Evolutionary conservation across 2,329 filamentous ascomycete genomes (phyloP), one percentile per base, ranked within the genome.

Genomic region (Penicillium sp.): DNA sequence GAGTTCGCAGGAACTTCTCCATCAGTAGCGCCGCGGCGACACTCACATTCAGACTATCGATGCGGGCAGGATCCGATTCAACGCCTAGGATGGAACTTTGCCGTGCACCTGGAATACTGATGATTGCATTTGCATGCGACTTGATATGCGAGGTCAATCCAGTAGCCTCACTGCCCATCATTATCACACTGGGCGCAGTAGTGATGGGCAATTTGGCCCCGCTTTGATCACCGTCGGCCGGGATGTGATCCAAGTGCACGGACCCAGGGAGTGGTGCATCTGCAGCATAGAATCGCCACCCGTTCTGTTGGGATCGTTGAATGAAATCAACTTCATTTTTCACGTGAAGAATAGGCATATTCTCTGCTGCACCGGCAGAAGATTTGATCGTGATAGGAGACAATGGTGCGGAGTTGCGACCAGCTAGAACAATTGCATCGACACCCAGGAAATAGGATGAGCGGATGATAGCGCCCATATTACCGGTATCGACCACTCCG

Each of bases 31-130:
- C 91, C 7, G 90, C 85, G 1, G 94, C 93, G 20, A 96, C 92
- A 69, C 90, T 91, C 38, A 97, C 94, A 70, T 99, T 97, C 71
- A 99, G 76, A 72, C 92, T 96, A 73, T 97, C 93, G 3, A 99
- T 85, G 1, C 81, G 70, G 63, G 85, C 71, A 5, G 69, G 69
- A 61, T 77, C 74, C 16, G 70, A 66, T 11, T 63, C 58, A 10
- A 69, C 61, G 2, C 69, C 69, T 10, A 69, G 46, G 5, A 66
- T 60, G 67, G 82, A 70, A 66, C 78, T 60, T 69, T 76, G 40
- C 73, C 81, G 61, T 62, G 76, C 72, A 72, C 82, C 72, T 72
- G 83, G 62, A 52, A 99, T 90, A 7, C 86, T 81, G 16, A 87
- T 78, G 26, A 79, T 78, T 20, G 76, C 76, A 67, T 96, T 85